Conservation (phyloP, 495 filamentous ascomycete species). For the Lichina pygmaea region DNA sequence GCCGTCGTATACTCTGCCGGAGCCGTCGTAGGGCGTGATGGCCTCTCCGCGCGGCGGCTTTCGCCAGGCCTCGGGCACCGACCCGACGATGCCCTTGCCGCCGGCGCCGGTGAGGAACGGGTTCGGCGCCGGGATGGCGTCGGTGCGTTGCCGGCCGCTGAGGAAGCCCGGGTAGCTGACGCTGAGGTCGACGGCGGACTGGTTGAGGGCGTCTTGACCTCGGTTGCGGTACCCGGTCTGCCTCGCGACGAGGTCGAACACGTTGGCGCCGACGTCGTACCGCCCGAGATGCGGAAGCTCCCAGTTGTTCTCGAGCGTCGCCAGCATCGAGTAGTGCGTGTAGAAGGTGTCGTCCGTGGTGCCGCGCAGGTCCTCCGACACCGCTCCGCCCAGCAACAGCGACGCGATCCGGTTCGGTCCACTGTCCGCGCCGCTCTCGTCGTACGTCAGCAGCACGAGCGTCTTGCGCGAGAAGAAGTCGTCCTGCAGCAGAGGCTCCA, state of each 20-base stretch:
- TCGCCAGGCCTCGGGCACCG: not conserved
- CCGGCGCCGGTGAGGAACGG: not conserved
- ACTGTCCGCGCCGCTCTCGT: conserved; percentile 32
- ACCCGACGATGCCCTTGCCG: not conserved
- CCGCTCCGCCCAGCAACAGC: conserved; percentile 37
- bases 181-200: not conserved
- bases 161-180: not conserved
- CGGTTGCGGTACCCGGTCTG: conserved; percentile 26
- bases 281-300: conserved; percentile 36
- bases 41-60: not conserved
- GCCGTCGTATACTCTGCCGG: not conserved
- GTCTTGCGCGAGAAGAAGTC: conserved; percentile 41
- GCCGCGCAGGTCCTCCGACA: conserved; percentile 27
- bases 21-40: conserved; percentile 1
- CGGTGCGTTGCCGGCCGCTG: not conserved
- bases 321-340: conserved; percentile 42
- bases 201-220: not conserved
- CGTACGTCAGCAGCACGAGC: conserved; percentile 39
- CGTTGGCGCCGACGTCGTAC: conserved; percentile 46
- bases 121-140: not conserved
- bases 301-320: conserved; percentile 42
- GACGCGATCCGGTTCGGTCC: conserved; percentile 27
- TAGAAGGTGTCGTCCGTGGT: conserved; percentile 41
- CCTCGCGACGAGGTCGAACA: conserved; percentile 32
- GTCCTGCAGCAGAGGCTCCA: conserved; percentile 33